Base-by-base conservation (phyloP, 768 basidiomycete genomes). In the Amanita pallidorosea region DNA sequence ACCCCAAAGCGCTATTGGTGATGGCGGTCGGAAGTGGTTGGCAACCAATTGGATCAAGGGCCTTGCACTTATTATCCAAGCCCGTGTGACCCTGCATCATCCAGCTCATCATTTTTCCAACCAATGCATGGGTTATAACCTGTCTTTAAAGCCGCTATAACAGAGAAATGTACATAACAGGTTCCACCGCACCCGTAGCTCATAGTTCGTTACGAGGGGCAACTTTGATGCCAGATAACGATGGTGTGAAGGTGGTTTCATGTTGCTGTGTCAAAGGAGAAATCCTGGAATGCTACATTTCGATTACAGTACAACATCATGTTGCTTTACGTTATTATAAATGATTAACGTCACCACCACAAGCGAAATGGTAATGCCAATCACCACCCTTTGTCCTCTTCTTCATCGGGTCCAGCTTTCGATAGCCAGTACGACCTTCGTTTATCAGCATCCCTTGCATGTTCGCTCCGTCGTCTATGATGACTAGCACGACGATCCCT, bases 361-460 rank as follows among this genome's bases (percentile, higher is more conserved):
- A 13, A 27, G 17, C 17, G 43, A 27, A 49, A 18, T 49, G 18
- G 27, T n/a, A 40, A 31, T 40, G 33, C n/a, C 34, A 38, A 41
- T 49, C 41, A 50, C 23, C 43, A 46, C 1, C 31, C 45, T 20
- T 23, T 46, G 29, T 58, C 61, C 50, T 59, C 60, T 23, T 63
- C 55, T 40, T 62, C 60, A 55, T 61, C 56, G 47, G 60, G 61
- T 61, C 5, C 5, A 12, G 67, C 72, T 53, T 83, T 85, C 18
- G 78, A 75, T 40, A 81, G 56, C 83, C 81, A 81, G 60, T 74
- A 83, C 4, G 70, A 72, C 51, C 79, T 70, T 29, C 67, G 72
- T 52, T 60, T 67, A 20, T 69, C 66, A 40, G 60, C 65, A 44
- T 61, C 67, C 8, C 56, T 17, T 29, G 58, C 53, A 29, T 53